Base-by-base conservation (phyloP, 768 basidiomycete species). In the Kwoniella europaea region DNA sequence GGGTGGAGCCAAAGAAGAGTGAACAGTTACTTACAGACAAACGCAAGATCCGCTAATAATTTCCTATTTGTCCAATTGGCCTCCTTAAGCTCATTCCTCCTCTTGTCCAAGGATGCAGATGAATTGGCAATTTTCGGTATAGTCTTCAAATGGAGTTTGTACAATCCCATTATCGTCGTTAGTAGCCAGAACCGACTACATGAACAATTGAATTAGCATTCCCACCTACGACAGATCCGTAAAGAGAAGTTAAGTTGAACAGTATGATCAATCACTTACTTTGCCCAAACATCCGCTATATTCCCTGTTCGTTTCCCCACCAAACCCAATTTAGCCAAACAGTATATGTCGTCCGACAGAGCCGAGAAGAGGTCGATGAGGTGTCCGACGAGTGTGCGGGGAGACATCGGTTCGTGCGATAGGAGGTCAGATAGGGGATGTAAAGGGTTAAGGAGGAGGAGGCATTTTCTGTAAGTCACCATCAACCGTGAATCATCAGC, bases 371-470 rank as follows among this genome's bases (percentile, higher is more conserved):
- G 75, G 27, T 79, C 77, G 43, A 82, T 68, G 1, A 82, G 72
- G 44, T 80, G 74, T 20, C 54, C 35, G 6, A 80, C 41, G 12
- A 82, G 41, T 13, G 71, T 62, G 1, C 73, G 46, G 16, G 79
- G 74, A 3, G 79, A 77, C 18, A 76, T 76, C 1, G 81, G 81
- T 22, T 70, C 53, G 12, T 74, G 71, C 5, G 81, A 82, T 18
- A 82, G 63, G 42, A 82, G 77, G 53, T 74, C 69, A 12, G 76
- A 69, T 7, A 82, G 72, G 20, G 81, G 77, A 53, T 76, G 77
- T 29, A 82, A 71, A 29, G 77, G 78, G 63, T 77, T 79, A 60
- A 80, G 73, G 42, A 82, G 77, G 29, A 82, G 71, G 3, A 82
- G 73, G 55, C 81, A 82, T 82, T 82, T 82, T 46, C 80, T 81